Conservation (phyloP, 306 rosid species). For the Vicia sativa region DNA sequence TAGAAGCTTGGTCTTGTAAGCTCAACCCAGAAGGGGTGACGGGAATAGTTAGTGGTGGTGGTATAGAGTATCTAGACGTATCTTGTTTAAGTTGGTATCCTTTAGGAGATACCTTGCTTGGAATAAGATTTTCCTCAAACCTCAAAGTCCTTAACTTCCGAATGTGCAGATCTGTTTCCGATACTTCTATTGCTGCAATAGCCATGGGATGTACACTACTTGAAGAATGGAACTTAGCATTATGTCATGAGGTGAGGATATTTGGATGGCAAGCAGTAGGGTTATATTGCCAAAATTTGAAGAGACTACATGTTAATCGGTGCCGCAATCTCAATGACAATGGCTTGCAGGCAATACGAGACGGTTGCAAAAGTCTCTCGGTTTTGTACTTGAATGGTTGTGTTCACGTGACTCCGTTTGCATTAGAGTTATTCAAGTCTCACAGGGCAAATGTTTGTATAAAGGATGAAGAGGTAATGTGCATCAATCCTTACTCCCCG, state of each 20-base stretch:
- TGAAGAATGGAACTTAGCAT: constrained; percentile 70
- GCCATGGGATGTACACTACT: constrained; percentile 59
- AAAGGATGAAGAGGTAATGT: constrained; percentile 50
- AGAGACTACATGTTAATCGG: constrained; percentile 61
- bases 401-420: constrained; percentile 38
- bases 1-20: constrained; percentile 61
- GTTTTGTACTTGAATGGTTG: constrained; percentile 56
- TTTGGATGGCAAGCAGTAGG: constrained; percentile 64
- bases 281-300: constrained; percentile 48
- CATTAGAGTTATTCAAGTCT: constrained; percentile 62
- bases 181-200: constrained; percentile 48
- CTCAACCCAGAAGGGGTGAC: constrained; percentile 51
- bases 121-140: constrained; percentile 43
- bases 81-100: constrained; percentile 44
- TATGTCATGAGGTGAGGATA: constrained; percentile 54
- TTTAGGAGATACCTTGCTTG: constrained; percentile 47
- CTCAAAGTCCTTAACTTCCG: constrained; percentile 60
- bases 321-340: constrained; percentile 54
- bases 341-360: constrained; percentile 53
- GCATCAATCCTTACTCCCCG: constrained; percentile 49
- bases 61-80: constrained; percentile 55
- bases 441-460: constrained; percentile 53
- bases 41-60: constrained; percentile 57
- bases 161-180: constrained; percentile 50
- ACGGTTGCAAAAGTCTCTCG: constrained; percentile 63